Percentiles rank a stretch among this genome's conserved stretches.
Evolutionary conservation across 306 rosid genomes (phyloP).

Genomic region (Fragaria vesca): DNA sequence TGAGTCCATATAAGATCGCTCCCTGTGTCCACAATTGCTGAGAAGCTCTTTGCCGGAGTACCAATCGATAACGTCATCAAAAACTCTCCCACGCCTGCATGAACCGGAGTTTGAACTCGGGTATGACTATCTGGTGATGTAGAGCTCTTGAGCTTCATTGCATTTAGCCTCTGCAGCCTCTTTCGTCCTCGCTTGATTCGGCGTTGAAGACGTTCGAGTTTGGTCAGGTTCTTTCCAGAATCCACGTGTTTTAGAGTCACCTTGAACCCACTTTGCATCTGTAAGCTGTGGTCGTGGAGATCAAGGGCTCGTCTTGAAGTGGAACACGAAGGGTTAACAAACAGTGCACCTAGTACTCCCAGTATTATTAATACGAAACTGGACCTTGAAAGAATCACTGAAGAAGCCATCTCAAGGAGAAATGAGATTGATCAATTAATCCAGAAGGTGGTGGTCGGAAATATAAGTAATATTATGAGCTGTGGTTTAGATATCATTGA

Average conservation of each 20-base stretch:
- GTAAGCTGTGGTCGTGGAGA: neutral
- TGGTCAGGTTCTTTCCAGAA: conserved; percentile 63
- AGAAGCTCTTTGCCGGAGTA: conserved; percentile 54
- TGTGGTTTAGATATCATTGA: neutral
- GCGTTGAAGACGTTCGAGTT: conserved; percentile 57
- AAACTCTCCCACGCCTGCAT: conserved; percentile 72
- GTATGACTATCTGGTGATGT: conserved; percentile 4
- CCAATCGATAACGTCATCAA: conserved; percentile 67
- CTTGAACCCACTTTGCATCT: conserved; percentile 34
- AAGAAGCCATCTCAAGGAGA: conserved; percentile 8
- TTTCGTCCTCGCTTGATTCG: conserved; percentile 52
- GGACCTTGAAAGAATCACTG: neutral
- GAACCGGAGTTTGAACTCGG: conserved; percentile 40
- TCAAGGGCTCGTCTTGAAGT: conserved; percentile 39
- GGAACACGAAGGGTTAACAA: conserved; percentile 38
- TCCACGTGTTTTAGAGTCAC: conserved; percentile 65
- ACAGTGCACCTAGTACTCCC: conserved; percentile 19
- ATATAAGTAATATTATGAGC: neutral
- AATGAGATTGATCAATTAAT: neutral
- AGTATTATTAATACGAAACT: conserved; percentile 1
- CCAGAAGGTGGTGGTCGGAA: neutral
- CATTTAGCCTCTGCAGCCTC: conserved; percentile 53
- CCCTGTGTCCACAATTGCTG: conserved; percentile 83
- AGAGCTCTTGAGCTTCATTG: conserved; percentile 29
- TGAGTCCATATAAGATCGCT: conserved; percentile 94